Base-by-base conservation (phyloP, 208 protist species). In the Strigomonas galati region DNA sequence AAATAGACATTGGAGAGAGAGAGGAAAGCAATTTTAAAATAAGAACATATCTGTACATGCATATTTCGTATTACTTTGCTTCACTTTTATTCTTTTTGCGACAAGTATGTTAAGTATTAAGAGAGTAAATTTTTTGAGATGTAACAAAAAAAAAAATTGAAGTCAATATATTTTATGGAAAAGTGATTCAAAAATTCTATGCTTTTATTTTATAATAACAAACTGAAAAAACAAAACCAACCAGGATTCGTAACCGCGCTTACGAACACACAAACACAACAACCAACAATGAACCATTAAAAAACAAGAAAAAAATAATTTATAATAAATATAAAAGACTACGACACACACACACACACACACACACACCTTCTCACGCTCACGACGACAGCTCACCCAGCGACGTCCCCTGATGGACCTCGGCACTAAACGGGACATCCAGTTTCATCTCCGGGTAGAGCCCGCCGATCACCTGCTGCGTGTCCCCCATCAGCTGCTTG, bases 401-500 rank as follows among this genome's bases (percentile, higher is more conserved):
- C 24, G 86, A 91, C 10, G 65, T 63, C 2, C 91, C 91, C 26
- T 70, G 78, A 48, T 91, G 79, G n/a, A 94, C 77, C 49, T 93
- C 87, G 0, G 76, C 91, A 26, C 80, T 85, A 72, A 96, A 96
- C 14, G 82, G 82, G n/a, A 96, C 87, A 55, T 93, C 89, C 17
- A 95, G 68, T 46, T 83, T 85, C 70, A 97, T 86, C 21, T 93
- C 88, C 0, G 87, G 88, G 86, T 88, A 95, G 30, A 93, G 66
- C 35, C 76, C 72, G 28, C 74, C 74, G 32, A 95, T 90, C 10
- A 84, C 76, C 51, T 89, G 69, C 53, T 90, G 82, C 19, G 89
- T 92, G 61, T 79, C 79, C 0, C 80, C 79, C 87, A 96, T 87
- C 19, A 94, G 79, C 19, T 65, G 49, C 12, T 76, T 63, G 12